phyloP scores from a whole-genome alignment of 768 basidiomycete species.

The Dacryopinax primogenitus region DNA sequence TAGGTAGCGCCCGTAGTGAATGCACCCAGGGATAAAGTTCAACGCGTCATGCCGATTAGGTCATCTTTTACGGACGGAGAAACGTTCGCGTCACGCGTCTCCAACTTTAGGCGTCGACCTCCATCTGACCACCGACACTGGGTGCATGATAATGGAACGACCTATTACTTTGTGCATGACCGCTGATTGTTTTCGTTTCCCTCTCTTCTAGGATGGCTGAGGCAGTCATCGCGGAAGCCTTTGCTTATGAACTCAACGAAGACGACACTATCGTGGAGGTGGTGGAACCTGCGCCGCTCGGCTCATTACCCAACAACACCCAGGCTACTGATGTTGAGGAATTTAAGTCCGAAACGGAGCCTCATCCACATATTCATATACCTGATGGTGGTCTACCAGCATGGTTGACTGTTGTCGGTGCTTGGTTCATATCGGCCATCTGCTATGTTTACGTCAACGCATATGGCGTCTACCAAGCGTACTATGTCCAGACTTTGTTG shows the following conservation, averaged over 20 bases:
- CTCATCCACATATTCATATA: neutral
- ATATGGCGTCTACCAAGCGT: constrained; percentile 30
- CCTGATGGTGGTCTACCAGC: neutral
- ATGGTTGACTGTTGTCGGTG: constrained; percentile 10
- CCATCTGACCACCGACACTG: neutral
- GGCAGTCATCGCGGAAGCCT: neutral
- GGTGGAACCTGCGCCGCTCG: neutral
- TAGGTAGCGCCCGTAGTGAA: neutral
- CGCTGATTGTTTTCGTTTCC: neutral
- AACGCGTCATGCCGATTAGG: neutral
- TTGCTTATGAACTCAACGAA: neutral
- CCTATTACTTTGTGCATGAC: neutral
- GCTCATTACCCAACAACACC: neutral
- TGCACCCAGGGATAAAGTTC: neutral
- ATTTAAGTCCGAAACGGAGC: neutral
- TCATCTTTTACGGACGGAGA: neutral
- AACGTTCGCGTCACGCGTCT: constrained; percentile 8
- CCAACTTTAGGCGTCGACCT: neutral
- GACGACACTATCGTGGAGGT: neutral
- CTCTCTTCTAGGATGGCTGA: neutral
- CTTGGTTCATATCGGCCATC: neutral
- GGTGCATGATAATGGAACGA: neutral
- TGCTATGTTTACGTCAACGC: constrained; percentile 24
- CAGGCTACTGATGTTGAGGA: neutral
- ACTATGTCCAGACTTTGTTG: constrained; percentile 24